Percentiles rank a stretch among this genome's conserved stretches.
phyloP scores from a whole-genome alignment of 2,329 filamentous ascomycete genomes.

The Penicillium sp. region DNA sequence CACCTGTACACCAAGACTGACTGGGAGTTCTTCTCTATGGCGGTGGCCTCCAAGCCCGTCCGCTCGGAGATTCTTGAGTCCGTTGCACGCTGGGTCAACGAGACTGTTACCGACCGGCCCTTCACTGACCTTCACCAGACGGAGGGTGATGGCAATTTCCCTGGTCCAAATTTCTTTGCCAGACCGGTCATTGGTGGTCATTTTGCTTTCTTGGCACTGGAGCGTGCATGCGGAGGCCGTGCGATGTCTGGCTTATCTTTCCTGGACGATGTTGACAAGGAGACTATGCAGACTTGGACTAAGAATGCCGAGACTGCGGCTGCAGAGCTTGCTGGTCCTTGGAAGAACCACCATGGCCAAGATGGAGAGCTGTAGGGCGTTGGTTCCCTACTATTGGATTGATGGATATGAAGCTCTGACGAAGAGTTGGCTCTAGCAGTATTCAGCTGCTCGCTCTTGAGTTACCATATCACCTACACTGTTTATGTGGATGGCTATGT shows the following conservation, averaged over 20 bases:
- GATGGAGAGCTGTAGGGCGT: conserved; percentile 26
- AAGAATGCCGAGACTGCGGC: conserved; percentile 27
- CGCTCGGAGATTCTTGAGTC: conserved; percentile 71
- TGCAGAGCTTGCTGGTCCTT: conserved; percentile 14
- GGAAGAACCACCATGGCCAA: conserved; percentile 15
- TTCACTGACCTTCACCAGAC: conserved; percentile 83
- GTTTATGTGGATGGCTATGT: background rate
- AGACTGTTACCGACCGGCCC: conserved; percentile 73
- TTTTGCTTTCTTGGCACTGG: conserved; percentile 81
- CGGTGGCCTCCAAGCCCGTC: conserved; percentile 69
- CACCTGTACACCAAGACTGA: conserved; percentile 87
- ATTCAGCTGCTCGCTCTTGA: background rate
- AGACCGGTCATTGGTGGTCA: conserved; percentile 82
- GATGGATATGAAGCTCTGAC: background rate
- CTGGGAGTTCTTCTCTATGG: conserved; percentile 88
- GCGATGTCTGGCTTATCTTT: conserved; percentile 60
- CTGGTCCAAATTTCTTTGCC: conserved; percentile 74
- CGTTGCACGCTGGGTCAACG: conserved; percentile 80
- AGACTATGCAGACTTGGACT: conserved; percentile 22
- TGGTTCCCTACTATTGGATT: background rate
- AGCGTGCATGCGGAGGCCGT: conserved; percentile 73
- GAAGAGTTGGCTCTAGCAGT: background rate
- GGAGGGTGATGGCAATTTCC: conserved; percentile 73
- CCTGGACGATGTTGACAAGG: conserved; percentile 38
- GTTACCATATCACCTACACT: background rate